Evolutionary conservation across 225 moss, liverwort and hornwort species (phyloP), one percentile per base, ranked within the genome.

Genomic region (Straminergon stramineum): DNA sequence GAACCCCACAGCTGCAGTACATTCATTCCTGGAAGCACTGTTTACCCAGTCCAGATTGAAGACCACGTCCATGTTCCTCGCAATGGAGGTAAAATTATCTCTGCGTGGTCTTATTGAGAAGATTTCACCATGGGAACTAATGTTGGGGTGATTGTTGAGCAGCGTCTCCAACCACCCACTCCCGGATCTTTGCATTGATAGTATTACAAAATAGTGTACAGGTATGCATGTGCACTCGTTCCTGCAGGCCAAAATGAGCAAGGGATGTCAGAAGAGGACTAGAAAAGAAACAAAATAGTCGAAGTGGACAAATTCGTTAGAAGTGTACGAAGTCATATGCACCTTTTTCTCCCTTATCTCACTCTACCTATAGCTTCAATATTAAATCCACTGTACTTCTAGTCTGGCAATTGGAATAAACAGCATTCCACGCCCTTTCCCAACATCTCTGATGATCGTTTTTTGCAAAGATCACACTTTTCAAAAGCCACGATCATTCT

Each of bases 91-190:
- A 19, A 95, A 94, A 88, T 93, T 95, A 22, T 92, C 81, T 58
- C 93, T 90, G 62, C 95, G 91, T 14, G 57, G 79, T 34, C 84
- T 87, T 10, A 93, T 15, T 31, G 91, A 87, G 85, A 95, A 95
- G 39, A 95, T 67, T 88, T 95, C 95, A 4, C 95, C 95, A 9
- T 94, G 92, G 76, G 95, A 95, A 57, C 95, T 95, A 76, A 95
- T 85, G 67, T 95, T 95, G 10, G 93, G 95, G 86, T 95, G 95
- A 48, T 95, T 92, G 87, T 95, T 95, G 2, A 95, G 90, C 74
- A 95, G 90, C 21, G 95, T 95, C 90, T 95, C 95, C 87, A 95
- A 94, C 95, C 95, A 95, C 85, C 95, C 95, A 87, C 95, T 95
- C 48, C 95, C 95, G 55, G 95, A 94, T 79, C 95, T 92, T 88